Base-by-base conservation (phyloP, 202 grass and related monocot species). In the Schoenoplectus triqueter region DNA sequence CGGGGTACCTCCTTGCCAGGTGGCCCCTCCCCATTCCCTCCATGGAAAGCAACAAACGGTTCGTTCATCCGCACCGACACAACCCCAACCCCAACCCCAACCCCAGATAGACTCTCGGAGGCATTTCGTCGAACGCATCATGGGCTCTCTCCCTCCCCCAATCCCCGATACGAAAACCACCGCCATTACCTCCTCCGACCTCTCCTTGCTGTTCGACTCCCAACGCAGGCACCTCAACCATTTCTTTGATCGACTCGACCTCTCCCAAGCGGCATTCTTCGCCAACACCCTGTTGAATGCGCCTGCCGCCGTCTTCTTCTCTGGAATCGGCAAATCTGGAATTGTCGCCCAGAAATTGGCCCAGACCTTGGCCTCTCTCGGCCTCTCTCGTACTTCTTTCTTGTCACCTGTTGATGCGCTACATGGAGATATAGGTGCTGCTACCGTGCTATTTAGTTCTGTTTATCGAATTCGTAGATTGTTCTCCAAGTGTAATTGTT, bases 281-380 rank as follows among this genome's bases (percentile, higher is more conserved):
- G 88, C 85, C 15, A 73, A 90, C 19, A 55, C 54, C 65, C 50
- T 90, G 18, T 66, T 90, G 9, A 70, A 87, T 22, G 88, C 88
- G 10, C 47, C 88, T 20, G 85, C 73, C 10, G 85, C 88, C 54
- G 56, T 90, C 0, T 90, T 90, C 73, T 90, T 90, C 85, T 81
- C 88, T 18, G 85, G 88, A 4, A 78, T 90, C 5, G 88, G 85
- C 4, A 90, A 90, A 70, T 90, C 88, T 17, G 80, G 85, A 10
- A 80, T 80, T 10, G 88, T 90, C 9, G 85, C 88, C 10, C 81
- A 73, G n/a, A 87, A 90, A 83, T 78, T 87, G 66, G 54, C 85
- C 17, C 85, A 90, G 74, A 90, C 74, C 42, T 18, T 90, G 0
- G 85, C 88, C 44, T 87, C 88, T 46, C 10, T 90, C 15, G 88